Evolutionary conservation across 2,329 filamentous ascomycete genomes (phyloP).

Genomic region (Botrytis elliptica): DNA sequence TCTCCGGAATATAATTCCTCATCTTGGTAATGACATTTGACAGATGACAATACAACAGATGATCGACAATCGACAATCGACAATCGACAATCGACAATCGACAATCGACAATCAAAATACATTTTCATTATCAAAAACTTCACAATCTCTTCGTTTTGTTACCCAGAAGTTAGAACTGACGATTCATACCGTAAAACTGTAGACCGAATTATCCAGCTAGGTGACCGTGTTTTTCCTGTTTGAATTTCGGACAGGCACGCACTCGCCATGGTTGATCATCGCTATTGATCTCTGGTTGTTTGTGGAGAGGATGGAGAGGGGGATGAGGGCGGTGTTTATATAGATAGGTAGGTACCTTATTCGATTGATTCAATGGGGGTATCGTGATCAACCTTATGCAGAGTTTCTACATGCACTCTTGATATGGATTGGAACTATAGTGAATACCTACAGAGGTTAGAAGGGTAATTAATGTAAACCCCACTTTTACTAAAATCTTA

Average conservation of each 20-base stretch:
- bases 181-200: neutral
- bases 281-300: too few species aligned
- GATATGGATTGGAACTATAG: neutral
- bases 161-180: neutral
- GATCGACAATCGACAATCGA: neutral
- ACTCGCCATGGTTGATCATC: neutral
- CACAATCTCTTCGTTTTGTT: neutral
- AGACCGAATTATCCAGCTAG: neutral
- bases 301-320: neutral
- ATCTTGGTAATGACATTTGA: neutral
- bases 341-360: neutral
- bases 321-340: neutral
- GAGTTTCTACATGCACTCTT: rapidly evolving
- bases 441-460: too few species aligned
- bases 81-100: neutral
- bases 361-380: too few species aligned
- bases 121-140: neutral
- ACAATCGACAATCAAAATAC: neutral
- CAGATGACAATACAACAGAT: neutral
- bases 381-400: neutral
- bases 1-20: neutral
- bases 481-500: too few species aligned
- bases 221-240: rapidly evolving
- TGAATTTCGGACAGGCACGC: neutral
- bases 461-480: too few species aligned